Conservation (phyloP, 2,329 filamentous ascomycete species). For the Sporothrix phasma region DNA sequence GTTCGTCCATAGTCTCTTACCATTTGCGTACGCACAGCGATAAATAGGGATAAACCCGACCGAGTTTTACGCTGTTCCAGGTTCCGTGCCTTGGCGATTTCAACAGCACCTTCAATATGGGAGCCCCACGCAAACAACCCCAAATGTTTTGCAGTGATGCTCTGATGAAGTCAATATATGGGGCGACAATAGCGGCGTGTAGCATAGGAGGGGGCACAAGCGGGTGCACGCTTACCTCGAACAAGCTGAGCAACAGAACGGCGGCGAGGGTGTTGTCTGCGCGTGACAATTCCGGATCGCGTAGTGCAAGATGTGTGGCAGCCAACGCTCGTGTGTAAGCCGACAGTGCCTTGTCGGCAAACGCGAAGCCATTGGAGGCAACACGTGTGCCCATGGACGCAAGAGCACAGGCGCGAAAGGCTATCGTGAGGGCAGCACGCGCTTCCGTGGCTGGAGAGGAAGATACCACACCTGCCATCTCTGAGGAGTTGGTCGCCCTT, state of each 20-base stretch:
- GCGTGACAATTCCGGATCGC: constrained; percentile 38
- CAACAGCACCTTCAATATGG: constrained; percentile 54
- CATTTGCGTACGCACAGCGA: constrained; percentile 52
- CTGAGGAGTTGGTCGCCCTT: neutral
- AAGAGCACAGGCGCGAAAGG: constrained; percentile 50
- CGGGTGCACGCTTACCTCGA: constrained; percentile 34
- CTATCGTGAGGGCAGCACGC: constrained; percentile 33
- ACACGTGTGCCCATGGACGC: constrained; percentile 46
- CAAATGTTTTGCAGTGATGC: constrained; percentile 44
- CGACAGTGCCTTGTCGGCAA: constrained; percentile 34
- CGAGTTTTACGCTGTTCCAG: constrained; percentile 44
- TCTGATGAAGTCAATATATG: constrained; percentile 19
- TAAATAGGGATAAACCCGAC: constrained; percentile 45
- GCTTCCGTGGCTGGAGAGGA: neutral
- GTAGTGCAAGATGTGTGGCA: constrained; percentile 42
- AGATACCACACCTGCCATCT: neutral
- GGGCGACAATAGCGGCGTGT: neutral
- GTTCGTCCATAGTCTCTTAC: constrained; percentile 26
- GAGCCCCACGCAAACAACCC: constrained; percentile 51
- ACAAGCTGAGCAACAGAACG: constrained; percentile 50
- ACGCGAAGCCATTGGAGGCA: constrained; percentile 26
- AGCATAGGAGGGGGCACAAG: neutral
- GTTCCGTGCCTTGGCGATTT: constrained; percentile 48
- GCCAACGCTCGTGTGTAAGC: constrained; percentile 47
- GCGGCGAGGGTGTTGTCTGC: constrained; percentile 50